Conservation (phyloP, 805 yeast species). For the Metschnikowia anglica region DNA sequence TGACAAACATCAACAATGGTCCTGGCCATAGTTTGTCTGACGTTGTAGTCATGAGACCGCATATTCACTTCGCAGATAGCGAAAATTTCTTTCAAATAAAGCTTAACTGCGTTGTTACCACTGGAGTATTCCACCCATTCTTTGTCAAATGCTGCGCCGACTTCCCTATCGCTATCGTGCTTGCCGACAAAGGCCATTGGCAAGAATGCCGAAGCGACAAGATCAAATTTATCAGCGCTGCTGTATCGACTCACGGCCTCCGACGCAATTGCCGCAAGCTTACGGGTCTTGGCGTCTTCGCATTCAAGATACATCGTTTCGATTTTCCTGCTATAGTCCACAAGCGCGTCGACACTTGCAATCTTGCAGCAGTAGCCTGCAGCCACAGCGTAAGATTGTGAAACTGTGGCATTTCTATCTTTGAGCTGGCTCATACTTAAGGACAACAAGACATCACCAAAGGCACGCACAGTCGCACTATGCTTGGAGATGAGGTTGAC, state of each 20-base stretch:
- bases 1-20: conserved; percentile 61
- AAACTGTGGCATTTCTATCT: conserved; percentile 71
- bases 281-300: conserved; percentile 43
- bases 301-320: conserved; percentile 57
- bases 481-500: conserved; percentile 63
- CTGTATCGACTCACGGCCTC: conserved; percentile 69
- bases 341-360: conserved; percentile 50
- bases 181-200: conserved; percentile 81
- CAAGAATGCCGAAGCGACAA: conserved; percentile 60
- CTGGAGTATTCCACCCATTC: conserved; percentile 80
- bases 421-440: conserved; percentile 57
- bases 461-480: conserved; percentile 41
- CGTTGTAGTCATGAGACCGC: conserved; percentile 55
- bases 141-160: conserved; percentile 49
- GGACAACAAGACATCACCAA: conserved; percentile 63
- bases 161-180: conserved; percentile 55
- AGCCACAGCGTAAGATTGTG: conserved; percentile 74
- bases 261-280: conserved; percentile 58
- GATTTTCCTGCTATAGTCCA: conserved; percentile 53
- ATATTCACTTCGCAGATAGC: conserved; percentile 50
- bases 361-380: conserved; percentile 75
- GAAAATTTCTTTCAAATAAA: conserved; percentile 70
- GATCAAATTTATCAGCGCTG: conserved; percentile 57
- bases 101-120: conserved; percentile 64
- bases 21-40: conserved; percentile 69